A percentile compares a stretch with the other conserved stretches of the same genome.
Conservation (phyloP, 2,329 filamentous ascomycete species). For the Harringtonia lauricola region DNA sequence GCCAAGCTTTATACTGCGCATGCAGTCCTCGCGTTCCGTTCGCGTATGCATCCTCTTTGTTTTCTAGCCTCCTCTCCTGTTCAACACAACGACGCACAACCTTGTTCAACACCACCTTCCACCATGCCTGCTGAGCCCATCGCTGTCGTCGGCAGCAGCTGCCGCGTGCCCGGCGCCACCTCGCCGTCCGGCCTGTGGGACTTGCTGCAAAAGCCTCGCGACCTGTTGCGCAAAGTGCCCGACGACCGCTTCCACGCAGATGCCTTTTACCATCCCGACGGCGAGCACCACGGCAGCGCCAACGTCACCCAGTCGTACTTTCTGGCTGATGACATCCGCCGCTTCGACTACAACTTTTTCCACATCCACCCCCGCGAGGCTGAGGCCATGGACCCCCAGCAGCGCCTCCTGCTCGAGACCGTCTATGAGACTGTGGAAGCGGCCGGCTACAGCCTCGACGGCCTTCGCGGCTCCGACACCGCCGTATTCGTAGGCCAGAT, state of each 20-base stretch:
- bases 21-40: too few relatives aligned
- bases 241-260: constrained; percentile 16
- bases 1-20: too few relatives aligned
- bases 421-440: constrained; percentile 27
- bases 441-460: too few relatives aligned
- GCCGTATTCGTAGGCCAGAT: constrained; percentile 24
- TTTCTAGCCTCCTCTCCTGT: too few relatives aligned
- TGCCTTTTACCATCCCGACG: constrained; percentile 20
- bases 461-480: too few relatives aligned
- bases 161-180: constrained; percentile 19
- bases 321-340: constrained; percentile 18
- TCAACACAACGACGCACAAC: too few relatives aligned
- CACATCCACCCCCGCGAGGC: constrained; percentile 26
- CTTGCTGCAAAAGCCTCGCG: constrained; percentile 16
- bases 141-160: constrained; percentile 19
- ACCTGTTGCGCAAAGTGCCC: constrained; percentile 18
- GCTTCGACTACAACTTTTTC: constrained; percentile 27
- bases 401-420: constrained; percentile 23
- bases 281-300: constrained; percentile 22
- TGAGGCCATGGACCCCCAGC: constrained; percentile 24
- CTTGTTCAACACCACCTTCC: too few relatives aligned
- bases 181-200: constrained; percentile 21
- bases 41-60: too few relatives aligned
- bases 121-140: too few relatives aligned
- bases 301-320: constrained; percentile 21